These are phyloP conservation scores for Ulvella scutata DNA, from an alignment of 139 green algal species.

Conservation along the genomic window DNA sequence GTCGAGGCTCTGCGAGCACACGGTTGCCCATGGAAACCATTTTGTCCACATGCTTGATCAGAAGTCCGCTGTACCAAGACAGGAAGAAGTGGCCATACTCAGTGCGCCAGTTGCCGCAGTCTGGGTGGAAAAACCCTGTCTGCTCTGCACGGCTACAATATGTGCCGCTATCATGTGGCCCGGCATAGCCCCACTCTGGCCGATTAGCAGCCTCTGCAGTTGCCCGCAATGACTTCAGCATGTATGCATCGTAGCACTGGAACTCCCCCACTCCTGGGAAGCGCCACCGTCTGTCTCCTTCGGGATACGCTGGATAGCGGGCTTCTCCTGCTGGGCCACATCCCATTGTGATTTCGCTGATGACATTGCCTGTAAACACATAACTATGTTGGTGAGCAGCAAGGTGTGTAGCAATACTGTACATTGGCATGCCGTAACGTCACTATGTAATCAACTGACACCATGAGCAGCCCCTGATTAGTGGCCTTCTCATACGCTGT, in stretches of 20 bases:
- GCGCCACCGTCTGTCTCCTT: constrained; percentile 80
- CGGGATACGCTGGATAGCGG: constrained; percentile 93
- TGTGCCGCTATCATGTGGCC: constrained; percentile 79
- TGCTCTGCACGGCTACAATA: constrained; percentile 84
- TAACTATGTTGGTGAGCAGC: too few species aligned
- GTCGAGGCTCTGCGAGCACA: not conserved
- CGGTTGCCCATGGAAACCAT: constrained; percentile 40
- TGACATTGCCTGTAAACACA: constrained; percentile 38
- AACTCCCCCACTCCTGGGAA: constrained; percentile 97
- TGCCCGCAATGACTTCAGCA: constrained; percentile 61
- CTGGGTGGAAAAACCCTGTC: constrained; percentile 80
- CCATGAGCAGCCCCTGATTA: too few species aligned
- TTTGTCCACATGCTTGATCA: constrained; percentile 71
- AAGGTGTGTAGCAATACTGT: too few species aligned
- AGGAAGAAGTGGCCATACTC: constrained; percentile 91
- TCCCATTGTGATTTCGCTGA: constrained; percentile 89
- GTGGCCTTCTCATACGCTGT: too few species aligned
- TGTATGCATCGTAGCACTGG: constrained; percentile 97
- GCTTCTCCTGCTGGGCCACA: constrained; percentile 93
- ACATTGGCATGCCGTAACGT: too few species aligned
- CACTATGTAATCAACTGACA: too few species aligned
- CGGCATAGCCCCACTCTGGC: constrained; percentile 64
- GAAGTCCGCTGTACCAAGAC: constrained; percentile 73
- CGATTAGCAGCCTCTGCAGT: constrained; percentile 48
- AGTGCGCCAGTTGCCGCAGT: constrained; percentile 67